Base-by-base conservation (phyloP, 352 stramenopile genomes). In the Thalassiosira pacifica region DNA sequence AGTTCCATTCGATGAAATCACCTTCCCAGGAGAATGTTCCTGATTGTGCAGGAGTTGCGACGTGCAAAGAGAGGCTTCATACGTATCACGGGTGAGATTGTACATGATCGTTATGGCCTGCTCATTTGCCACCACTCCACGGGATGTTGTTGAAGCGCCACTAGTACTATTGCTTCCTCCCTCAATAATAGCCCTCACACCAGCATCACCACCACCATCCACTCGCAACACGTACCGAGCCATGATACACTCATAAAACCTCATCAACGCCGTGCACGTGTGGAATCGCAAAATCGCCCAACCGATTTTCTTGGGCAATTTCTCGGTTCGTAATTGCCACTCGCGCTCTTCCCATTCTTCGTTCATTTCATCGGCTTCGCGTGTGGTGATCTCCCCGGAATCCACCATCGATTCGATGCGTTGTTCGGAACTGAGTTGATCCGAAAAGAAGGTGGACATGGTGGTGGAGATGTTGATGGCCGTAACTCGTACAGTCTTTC, bases 61-160 rank as follows among this genome's bases (percentile, higher is more conserved):
- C 2, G 76, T 85, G 16, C 78, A 64, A 18, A 74, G 60, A 3
- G 76, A 83, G 19, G 78, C 70, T 27, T 80, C 66, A 57, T 68
- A 89, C 16, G 83, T 61, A 79, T 89, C 83, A 42, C 78, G 70
- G 13, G 83, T 89, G 16, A 89, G 60, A 45, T 85, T 88, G 42
- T 88, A 75, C 80, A 87, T 87, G n/a, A 80, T 27, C 27, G 53
- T 55, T 16, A 87, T 31, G 10, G 80, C 75, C 40, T 79, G 73
- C 18, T 76, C 80, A 68, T 87, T 24, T 1, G 77, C 64, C 5
- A 73, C 19, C 13, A 48, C 29, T 61, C 9, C 32, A 34, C 11
- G 57, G 24, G 45, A 65, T 27, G 31, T 68, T 32, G n/a, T 57
- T 13, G 42, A 29, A 22, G 29, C 24, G 27, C 24, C 40, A n/a